These are phyloP conservation scores for Malus fusca DNA, from an alignment of 306 rosid genomes.

Conservation along the genomic window DNA sequence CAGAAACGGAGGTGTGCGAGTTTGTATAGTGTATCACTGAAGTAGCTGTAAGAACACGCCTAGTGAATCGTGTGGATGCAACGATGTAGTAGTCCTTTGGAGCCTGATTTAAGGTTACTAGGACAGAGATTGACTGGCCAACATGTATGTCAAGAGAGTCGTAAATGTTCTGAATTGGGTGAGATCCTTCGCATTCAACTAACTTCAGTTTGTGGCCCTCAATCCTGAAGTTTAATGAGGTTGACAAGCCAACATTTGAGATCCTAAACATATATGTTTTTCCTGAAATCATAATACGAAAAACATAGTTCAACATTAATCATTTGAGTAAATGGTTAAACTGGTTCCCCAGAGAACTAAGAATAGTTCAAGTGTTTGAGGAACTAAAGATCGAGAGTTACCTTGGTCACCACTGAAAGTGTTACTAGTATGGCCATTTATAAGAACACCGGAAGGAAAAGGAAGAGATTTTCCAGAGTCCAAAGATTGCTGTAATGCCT, in stretches of 20 bases:
- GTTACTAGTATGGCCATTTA: conserved; percentile 63
- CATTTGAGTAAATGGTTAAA: not conserved
- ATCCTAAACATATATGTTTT: conserved; percentile 87
- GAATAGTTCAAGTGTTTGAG: not conserved
- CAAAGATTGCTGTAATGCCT: conserved; percentile 59
- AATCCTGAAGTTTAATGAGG: conserved; percentile 77
- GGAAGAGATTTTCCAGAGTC: conserved; percentile 76
- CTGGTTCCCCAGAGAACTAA: not conserved
- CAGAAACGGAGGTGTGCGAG: conserved; percentile 56
- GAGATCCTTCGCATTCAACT: conserved; percentile 94
- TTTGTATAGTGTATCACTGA: conserved; percentile 69
- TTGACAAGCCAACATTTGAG: conserved; percentile 84
- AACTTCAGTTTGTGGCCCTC: conserved; percentile 71
- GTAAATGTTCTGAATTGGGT: conserved; percentile 58
- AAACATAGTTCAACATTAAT: not conserved
- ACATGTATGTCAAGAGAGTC: conserved; percentile 93
- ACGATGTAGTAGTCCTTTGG: conserved; percentile 83
- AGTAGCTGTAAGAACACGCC: conserved; percentile 46
- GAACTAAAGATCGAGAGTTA: conserved; percentile 15
- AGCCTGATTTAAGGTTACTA: conserved; percentile 70
- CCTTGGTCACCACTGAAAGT: conserved; percentile 74
- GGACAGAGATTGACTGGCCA: conserved; percentile 76
- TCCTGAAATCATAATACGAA: conserved; percentile 43
- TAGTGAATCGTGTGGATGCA: conserved; percentile 76
- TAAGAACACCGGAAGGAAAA: conserved; percentile 71